These are phyloP conservation scores for Paraphaeosphaeria sporulosa DNA, from an alignment of 2,329 filamentous ascomycete species.

Conservation along the genomic window DNA sequence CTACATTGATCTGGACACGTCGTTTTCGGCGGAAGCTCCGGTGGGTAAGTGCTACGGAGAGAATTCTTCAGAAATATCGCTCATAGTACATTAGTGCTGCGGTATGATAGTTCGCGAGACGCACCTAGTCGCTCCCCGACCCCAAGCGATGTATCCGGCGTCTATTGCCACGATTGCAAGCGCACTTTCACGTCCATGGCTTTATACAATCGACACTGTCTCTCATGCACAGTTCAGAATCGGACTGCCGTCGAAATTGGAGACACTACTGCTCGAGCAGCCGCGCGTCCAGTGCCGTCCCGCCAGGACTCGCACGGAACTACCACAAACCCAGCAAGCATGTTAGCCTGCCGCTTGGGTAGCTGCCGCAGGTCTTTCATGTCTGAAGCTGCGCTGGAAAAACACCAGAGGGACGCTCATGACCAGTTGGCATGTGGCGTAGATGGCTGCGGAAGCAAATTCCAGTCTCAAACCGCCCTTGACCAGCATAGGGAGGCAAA, in stretches of 20 bases:
- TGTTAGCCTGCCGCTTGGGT: neutral
- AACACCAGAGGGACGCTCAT: constrained; percentile 2
- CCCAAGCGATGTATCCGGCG: constrained; percentile 13
- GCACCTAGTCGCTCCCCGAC: constrained; percentile 14
- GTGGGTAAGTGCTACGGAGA: neutral
- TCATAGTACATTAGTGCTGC: neutral
- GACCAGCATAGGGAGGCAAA: neutral
- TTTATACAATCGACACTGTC: constrained; percentile 26
- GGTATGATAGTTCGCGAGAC: neutral
- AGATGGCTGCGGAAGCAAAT: constrained; percentile 3
- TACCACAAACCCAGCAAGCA: neutral
- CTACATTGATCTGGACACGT: constrained; percentile 22
- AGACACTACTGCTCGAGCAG: neutral
- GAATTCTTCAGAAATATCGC: neutral
- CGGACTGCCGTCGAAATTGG: neutral
- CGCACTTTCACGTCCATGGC: constrained; percentile 26
- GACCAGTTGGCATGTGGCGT: neutral
- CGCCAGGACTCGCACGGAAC: neutral
- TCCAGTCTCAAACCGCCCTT: neutral
- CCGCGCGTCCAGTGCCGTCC: neutral
- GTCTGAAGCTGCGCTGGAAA: neutral
- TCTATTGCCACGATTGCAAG: constrained; percentile 31
- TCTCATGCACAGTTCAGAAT: constrained; percentile 27
- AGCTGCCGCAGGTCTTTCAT: neutral
- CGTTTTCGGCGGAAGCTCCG: neutral